Conservation (phyloP, 169 alveolate genomes). For the Eimeria acervulina region DNA sequence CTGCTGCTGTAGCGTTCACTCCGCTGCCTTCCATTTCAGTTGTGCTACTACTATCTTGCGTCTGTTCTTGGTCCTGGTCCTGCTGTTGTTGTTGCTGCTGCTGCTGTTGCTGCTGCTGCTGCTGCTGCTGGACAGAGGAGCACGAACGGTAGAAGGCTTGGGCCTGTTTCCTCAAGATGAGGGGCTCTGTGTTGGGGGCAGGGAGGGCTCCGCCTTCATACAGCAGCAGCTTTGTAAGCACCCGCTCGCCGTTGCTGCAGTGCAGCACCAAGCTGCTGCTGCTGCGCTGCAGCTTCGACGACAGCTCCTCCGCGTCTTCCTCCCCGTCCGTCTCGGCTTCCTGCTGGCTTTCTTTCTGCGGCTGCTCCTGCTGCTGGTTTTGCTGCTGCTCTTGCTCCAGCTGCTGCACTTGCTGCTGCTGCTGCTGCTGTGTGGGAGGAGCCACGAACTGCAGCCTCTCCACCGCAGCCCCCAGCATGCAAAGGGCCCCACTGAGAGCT, state of each 20-base stretch:
- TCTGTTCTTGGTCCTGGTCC: too few species aligned
- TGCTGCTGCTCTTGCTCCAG: slow-evolving; percentile 42
- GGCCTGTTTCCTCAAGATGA: slow-evolving; percentile 28
- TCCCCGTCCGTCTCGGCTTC: neutral
- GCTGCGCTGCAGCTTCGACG: slow-evolving; percentile 33
- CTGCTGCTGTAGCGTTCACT: neutral
- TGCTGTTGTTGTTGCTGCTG: neutral
- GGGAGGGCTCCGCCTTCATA: slow-evolving; percentile 12
- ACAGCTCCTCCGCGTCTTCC: slow-evolving; percentile 22
- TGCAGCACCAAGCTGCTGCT: slow-evolving; percentile 60
- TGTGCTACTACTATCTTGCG: neutral
- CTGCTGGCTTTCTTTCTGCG: neutral
- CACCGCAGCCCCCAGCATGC: slow-evolving; percentile 71
- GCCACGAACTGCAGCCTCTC: slow-evolving; percentile 53
- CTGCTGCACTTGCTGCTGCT: slow-evolving; percentile 7
- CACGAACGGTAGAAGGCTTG: slow-evolving; percentile 5
- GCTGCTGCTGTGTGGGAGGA: slow-evolving; percentile 32
- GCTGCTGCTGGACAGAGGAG: neutral
- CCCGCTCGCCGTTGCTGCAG: slow-evolving; percentile 73
- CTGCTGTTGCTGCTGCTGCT: slow-evolving; percentile 21
- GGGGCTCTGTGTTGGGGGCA: slow-evolving; percentile 24
- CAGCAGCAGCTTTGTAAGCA: slow-evolving; percentile 38
- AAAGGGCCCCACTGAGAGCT: slow-evolving; percentile 70
- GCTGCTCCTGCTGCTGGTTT: slow-evolving; percentile 2
- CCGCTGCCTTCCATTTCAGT: neutral